Evolutionary conservation across 352 stramenopile species (phyloP).

Genomic region (Pythium pyrilobum): DNA sequence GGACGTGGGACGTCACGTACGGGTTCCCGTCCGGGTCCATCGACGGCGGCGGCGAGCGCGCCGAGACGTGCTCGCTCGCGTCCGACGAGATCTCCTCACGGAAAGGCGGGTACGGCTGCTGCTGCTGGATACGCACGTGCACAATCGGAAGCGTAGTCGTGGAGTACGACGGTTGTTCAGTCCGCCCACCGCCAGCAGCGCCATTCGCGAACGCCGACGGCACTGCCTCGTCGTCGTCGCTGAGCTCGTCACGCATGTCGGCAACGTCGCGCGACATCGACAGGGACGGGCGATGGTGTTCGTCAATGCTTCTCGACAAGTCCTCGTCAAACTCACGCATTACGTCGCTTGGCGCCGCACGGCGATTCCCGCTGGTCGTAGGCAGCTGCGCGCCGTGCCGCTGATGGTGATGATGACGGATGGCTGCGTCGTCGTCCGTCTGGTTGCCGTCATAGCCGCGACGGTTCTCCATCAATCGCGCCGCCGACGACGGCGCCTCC

Average conservation of each 20-base stretch:
- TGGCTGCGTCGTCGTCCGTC: not conserved
- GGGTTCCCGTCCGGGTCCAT: slow-evolving; percentile 1
- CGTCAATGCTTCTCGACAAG: slow-evolving; percentile 4
- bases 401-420: no score
- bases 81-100: slow-evolving; percentile 26
- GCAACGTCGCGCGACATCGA: not conserved
- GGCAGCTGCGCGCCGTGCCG: not conserved
- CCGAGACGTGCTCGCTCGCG: not conserved
- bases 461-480: not conserved
- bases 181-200: not conserved
- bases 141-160: slow-evolving; percentile 19
- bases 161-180: slow-evolving; percentile 25
- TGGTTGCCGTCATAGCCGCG: not conserved
- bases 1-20: slow-evolving; percentile 1
- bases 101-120: slow-evolving; percentile 13
- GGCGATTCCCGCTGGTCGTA: not conserved
- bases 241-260: not conserved
- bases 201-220: not conserved
- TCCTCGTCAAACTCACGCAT: slow-evolving; percentile 17
- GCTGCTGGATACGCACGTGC: slow-evolving; percentile 2
- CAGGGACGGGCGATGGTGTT: not conserved
- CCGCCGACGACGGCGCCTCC: not conserved
- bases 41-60: not conserved
- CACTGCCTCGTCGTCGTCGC: not conserved
- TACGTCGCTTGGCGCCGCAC: not conserved